Evolutionary conservation across 1,284 basidiomycete genomes (phyloP).

Genomic region (Cutaneotrichosporon sp.): DNA sequence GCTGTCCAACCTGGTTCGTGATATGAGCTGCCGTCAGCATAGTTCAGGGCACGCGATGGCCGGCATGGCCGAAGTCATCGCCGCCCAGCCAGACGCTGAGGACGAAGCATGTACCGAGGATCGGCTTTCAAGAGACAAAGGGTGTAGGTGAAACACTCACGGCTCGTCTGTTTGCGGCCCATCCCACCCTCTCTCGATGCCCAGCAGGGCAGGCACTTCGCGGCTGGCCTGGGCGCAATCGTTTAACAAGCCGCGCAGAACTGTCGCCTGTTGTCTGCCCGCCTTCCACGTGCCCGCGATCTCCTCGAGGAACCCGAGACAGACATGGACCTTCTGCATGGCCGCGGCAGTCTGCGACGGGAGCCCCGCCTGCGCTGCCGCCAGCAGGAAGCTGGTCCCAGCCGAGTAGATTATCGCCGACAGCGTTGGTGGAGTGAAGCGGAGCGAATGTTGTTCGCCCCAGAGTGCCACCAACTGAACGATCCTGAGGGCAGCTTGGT

Average conservation of each 20-base stretch:
- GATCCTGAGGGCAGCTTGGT: constrained; percentile 65
- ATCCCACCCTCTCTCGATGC: background rate
- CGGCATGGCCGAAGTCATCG: too few species aligned
- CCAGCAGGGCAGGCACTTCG: constrained; percentile 11
- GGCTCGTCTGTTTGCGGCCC: background rate
- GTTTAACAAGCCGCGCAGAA: constrained; percentile 16
- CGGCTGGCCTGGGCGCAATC: constrained; percentile 13
- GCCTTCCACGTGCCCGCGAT: constrained; percentile 19
- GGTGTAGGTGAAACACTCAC: background rate
- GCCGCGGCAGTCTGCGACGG: constrained; percentile 11
- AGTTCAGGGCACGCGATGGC: background rate
- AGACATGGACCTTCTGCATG: constrained; percentile 15
- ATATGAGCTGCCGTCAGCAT: background rate
- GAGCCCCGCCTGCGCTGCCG: constrained; percentile 16
- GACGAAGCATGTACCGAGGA: background rate
- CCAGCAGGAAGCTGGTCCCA: constrained; percentile 55
- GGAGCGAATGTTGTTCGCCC: constrained; percentile 62
- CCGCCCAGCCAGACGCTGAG: too few species aligned
- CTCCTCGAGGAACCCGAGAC: constrained; percentile 11
- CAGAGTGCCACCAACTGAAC: constrained; percentile 63
- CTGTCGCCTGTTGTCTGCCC: constrained; percentile 14
- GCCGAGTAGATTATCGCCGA: constrained; percentile 67
- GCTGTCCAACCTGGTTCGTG: background rate
- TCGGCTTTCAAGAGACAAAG: background rate
- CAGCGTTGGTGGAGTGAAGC: constrained; percentile 64